Base-by-base conservation (phyloP, 768 basidiomycete species). In the Termitomyces bulborhizus region DNA sequence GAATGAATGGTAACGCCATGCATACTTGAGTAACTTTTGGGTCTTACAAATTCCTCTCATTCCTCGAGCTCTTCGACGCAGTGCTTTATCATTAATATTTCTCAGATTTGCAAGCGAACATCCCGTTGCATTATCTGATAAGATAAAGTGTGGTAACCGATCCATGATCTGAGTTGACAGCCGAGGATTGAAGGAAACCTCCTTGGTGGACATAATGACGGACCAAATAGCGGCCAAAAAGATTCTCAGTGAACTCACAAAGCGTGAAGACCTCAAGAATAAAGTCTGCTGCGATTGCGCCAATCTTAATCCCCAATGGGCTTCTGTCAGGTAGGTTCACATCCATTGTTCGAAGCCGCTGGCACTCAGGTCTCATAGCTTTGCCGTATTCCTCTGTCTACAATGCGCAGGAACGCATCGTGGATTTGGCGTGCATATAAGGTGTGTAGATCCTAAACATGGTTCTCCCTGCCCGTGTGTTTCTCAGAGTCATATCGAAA, bases 241-340 rank as follows among this genome's bases (percentile, higher is more conserved):
- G 60, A 77, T 80, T 32, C 83, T 96, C 13, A 81, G 82, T 61
- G 86, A 87, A 32, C 85, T 96, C 65, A 78, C 83, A 66, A 85
- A 81, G 59, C 80, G 82, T 46, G 84, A 86, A 43, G 86, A 83
- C 55, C 75, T 89, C 58, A 75, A 76, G 32, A 95, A 97, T 74
- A 87, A 84, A 71, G 60, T 74, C 42, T 97, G 93, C 67, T 78
- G 80, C 13, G 93, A 96, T 67, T 97, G 93, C 64, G 69, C 73
- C 9, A 93, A 88, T 57, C 93, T 90, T n/a, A 90, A 92, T 65
- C 94, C 94, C 0, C 94, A 96, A 67, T 98, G 94, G 94, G 91
- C 92, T n/a, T 86, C 85, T 26, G 69, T 91, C 59, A 83, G 88
- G 88, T 88, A 61, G 57, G 71, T 57, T 31, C 13, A 29, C 46